Conservation (phyloP, 768 basidiomycete genomes). For the Phaffia tasmanica region DNA sequence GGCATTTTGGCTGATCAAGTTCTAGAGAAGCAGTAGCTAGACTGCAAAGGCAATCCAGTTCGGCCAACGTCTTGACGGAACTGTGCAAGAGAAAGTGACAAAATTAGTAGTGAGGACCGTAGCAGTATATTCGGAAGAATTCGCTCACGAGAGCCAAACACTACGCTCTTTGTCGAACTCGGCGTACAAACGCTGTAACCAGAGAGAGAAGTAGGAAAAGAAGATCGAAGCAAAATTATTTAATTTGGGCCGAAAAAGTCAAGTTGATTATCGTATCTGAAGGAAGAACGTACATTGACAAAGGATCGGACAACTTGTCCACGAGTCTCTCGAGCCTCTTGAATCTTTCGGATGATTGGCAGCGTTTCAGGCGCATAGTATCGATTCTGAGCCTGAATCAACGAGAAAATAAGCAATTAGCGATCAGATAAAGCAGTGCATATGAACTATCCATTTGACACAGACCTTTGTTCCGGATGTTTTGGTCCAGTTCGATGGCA, state of each 20-base stretch:
- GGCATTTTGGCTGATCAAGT: slow-evolving; percentile 84
- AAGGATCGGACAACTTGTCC: slow-evolving; percentile 48
- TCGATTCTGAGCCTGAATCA: slow-evolving; percentile 51
- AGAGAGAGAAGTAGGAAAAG: slow-evolving; percentile 39
- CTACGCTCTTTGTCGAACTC: slow-evolving; percentile 37
- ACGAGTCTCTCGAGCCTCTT: slow-evolving; percentile 86
- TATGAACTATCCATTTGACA: slow-evolving; percentile 15
- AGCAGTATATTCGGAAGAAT: slow-evolving; percentile 30
- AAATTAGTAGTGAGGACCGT: slow-evolving; percentile 68
- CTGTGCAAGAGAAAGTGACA: slow-evolving; percentile 11
- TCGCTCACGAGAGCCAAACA: slow-evolving; percentile 35
- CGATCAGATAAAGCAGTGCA: not conserved
- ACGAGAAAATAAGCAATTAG: not conserved
- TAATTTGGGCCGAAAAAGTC: no score
- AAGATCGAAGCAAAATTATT: no score
- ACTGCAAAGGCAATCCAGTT: slow-evolving; percentile 91
- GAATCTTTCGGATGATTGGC: slow-evolving; percentile 61
- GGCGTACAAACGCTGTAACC: slow-evolving; percentile 44
- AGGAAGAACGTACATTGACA: slow-evolving; percentile 39
- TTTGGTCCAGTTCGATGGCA: slow-evolving; percentile 80
- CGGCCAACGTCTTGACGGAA: slow-evolving; percentile 54
- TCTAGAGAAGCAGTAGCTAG: slow-evolving; percentile 79
- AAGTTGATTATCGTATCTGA: not conserved
- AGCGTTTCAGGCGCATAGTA: slow-evolving; percentile 67
- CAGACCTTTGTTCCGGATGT: slow-evolving; percentile 63